These are phyloP conservation scores for Fusarium sp. DNA, from an alignment of 2,329 filamentous ascomycete species.

Conservation along the genomic window DNA sequence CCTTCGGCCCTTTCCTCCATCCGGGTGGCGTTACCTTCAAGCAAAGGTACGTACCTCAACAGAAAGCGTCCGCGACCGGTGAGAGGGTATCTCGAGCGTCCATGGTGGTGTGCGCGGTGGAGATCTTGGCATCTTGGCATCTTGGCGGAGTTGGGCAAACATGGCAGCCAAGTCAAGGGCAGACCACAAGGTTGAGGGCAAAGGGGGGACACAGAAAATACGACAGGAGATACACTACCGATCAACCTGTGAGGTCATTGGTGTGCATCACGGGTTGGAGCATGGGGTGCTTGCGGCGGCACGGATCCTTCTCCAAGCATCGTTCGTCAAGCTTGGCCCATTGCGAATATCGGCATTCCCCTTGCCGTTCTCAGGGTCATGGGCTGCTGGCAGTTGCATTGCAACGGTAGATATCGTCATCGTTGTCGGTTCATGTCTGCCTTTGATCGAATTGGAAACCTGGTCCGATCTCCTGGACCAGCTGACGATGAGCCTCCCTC, in stretches of 20 bases:
- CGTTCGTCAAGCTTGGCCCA: conserved; percentile 12
- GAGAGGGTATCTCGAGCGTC: conserved; percentile 26
- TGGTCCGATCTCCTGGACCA: conserved; percentile 4
- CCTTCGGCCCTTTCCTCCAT: conserved; percentile 17
- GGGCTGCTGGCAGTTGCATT: conserved; percentile 21
- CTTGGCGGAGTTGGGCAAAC: conserved; percentile 31
- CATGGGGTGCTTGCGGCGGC: conserved; percentile 26
- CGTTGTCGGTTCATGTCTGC: conserved; percentile 21
- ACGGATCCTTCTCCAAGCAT: conserved; percentile 9
- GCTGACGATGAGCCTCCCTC: neutral
- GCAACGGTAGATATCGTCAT: conserved; percentile 25
- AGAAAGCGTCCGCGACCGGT: conserved; percentile 18
- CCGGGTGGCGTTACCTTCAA: conserved; percentile 24
- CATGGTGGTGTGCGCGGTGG: conserved; percentile 42
- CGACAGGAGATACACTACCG: conserved; percentile 28
- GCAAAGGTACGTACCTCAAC: conserved; percentile 5
- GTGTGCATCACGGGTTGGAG: conserved; percentile 27
- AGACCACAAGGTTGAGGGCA: conserved; percentile 1
- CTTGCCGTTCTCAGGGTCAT: conserved; percentile 21
- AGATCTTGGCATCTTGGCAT: conserved; percentile 40
- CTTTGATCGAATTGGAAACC: neutral
- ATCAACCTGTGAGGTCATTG: conserved; percentile 41
- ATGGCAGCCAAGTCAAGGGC: conserved; percentile 13
- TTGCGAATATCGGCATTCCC: conserved; percentile 20
- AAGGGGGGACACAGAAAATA: conserved; percentile 4